phyloP scores from a whole-genome alignment of 208 protist genomes.

The Leishmania amazonensis region DNA sequence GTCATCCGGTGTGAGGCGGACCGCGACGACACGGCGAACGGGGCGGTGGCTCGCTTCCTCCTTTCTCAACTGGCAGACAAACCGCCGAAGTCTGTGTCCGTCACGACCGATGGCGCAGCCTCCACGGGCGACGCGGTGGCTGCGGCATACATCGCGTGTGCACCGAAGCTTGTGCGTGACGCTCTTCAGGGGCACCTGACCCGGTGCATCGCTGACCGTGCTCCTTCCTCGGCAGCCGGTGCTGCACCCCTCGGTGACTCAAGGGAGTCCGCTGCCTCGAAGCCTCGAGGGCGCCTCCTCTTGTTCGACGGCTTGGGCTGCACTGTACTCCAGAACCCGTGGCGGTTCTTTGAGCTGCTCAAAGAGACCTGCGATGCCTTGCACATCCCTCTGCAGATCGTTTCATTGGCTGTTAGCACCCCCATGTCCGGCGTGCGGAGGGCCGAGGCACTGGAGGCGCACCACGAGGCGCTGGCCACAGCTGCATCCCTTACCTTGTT shows the following conservation, averaged over 20 bases:
- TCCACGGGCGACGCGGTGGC: slow-evolving; percentile 6
- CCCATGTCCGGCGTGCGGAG: slow-evolving; percentile 54
- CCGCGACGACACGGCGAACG: slow-evolving; percentile 70
- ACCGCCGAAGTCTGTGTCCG: not conserved
- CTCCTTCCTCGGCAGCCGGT: not conserved
- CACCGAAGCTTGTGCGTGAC: slow-evolving; percentile 32
- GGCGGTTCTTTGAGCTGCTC: slow-evolving; percentile 53
- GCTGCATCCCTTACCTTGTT: slow-evolving; percentile 52
- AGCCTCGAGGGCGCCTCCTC: slow-evolving; percentile 24
- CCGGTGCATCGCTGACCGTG: slow-evolving; percentile 5
- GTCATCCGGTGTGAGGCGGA: slow-evolving; percentile 60
- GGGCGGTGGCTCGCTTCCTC: slow-evolving; percentile 71
- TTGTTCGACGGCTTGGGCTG: slow-evolving; percentile 79
- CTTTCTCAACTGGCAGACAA: slow-evolving; percentile 25
- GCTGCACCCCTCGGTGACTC: not conserved
- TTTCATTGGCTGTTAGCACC: slow-evolving; percentile 75
- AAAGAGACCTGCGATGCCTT: slow-evolving; percentile 36
- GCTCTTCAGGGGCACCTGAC: slow-evolving; percentile 31
- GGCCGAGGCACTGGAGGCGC: slow-evolving; percentile 35
- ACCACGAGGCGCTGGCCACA: slow-evolving; percentile 38
- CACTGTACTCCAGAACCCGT: slow-evolving; percentile 49
- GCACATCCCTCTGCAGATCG: slow-evolving; percentile 44
- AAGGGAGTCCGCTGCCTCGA: not conserved
- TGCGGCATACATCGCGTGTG: slow-evolving; percentile 14
- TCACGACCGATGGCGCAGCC: not conserved